phyloP scores from a whole-genome alignment of 2,329 filamentous ascomycete genomes.

The Lanzia echinophila region DNA sequence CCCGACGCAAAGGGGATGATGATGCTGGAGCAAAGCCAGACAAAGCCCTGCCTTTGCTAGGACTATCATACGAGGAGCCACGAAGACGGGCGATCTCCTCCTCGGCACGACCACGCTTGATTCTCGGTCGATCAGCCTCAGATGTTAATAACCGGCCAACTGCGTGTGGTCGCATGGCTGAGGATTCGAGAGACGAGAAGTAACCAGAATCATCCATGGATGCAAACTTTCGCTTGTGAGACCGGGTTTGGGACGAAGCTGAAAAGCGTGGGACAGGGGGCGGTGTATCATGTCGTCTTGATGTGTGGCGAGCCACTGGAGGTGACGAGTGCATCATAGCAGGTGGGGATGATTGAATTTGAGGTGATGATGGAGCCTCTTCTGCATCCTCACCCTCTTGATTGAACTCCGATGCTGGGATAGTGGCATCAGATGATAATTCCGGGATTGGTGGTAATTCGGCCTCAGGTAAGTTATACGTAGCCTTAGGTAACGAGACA shows the following conservation, averaged over 20 bases:
- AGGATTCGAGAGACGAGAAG: constrained; percentile 93
- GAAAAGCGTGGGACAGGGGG: constrained; percentile 59
- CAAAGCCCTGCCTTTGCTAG: constrained; percentile 58
- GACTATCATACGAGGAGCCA: constrained; percentile 88
- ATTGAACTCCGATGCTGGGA: constrained; percentile 61
- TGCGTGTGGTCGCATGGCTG: constrained; percentile 66
- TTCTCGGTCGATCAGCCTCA: constrained; percentile 70
- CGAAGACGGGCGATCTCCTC: constrained; percentile 92
- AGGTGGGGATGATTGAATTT: constrained; percentile 63
- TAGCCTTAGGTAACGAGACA: constrained; percentile 18
- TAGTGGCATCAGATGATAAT: constrained; percentile 70
- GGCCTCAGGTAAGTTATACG: constrained; percentile 17
- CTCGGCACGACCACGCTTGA: constrained; percentile 86
- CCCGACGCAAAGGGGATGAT: constrained; percentile 60
- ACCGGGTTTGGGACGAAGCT: constrained; percentile 55
- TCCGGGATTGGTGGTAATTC: constrained; percentile 36
- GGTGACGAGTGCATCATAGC: constrained; percentile 85
- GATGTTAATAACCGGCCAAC: constrained; percentile 62
- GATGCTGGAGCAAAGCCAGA: constrained; percentile 40
- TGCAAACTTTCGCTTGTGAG: constrained; percentile 69
- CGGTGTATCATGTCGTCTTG: constrained; percentile 62
- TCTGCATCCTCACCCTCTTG: constrained; percentile 44
- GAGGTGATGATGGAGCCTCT: constrained; percentile 30
- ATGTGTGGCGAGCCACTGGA: constrained; percentile 57
- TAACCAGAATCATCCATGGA: constrained; percentile 93